phyloP scores from a whole-genome alignment of 2,329 filamentous ascomycete species.

The Phyllosticta paracitricarpa region DNA sequence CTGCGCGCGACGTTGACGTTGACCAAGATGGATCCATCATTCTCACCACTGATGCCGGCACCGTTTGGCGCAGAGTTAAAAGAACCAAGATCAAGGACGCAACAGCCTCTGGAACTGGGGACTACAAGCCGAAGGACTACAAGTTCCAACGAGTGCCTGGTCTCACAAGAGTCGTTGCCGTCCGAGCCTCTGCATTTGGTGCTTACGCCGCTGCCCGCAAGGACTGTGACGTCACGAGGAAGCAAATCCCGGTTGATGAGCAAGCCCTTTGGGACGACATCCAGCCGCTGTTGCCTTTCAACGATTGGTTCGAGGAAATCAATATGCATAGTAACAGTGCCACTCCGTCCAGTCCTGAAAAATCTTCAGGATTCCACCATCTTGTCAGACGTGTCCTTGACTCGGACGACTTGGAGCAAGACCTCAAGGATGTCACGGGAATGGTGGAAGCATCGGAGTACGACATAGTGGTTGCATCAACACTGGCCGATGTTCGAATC shows the following conservation, averaged over 20 bases:
- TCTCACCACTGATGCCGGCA: constrained; percentile 82
- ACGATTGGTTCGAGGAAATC: constrained; percentile 32
- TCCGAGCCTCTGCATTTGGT: constrained; percentile 80
- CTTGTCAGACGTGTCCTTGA: constrained; percentile 50
- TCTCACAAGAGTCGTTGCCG: constrained; percentile 72
- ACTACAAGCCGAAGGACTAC: constrained; percentile 71
- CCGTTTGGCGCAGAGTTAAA: constrained; percentile 83
- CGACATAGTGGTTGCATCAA: constrained; percentile 41
- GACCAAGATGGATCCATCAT: constrained; percentile 93
- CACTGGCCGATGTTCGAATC: constrained; percentile 57
- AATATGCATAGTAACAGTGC: constrained; percentile 23
- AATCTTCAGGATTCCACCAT: constrained; percentile 35
- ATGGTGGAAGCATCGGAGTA: constrained; percentile 30
- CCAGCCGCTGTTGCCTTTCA: constrained; percentile 57
- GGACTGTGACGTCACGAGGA: constrained; percentile 71
- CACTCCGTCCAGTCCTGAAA: neutral
- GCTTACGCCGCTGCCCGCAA: constrained; percentile 80
- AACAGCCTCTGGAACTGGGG: constrained; percentile 36
- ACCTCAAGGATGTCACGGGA: constrained; percentile 41
- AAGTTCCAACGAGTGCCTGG: constrained; percentile 90
- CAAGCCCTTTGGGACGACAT: constrained; percentile 66
- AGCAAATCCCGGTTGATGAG: constrained; percentile 57
- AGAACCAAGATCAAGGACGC: constrained; percentile 69
- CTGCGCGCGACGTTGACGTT: constrained; percentile 75
- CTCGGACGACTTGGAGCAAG: constrained; percentile 56